A percentile compares a stretch with the other conserved stretches of the same genome.
Conservation (phyloP, 192 early-diverging fungal genomes). For the Coemansia sp. region DNA sequence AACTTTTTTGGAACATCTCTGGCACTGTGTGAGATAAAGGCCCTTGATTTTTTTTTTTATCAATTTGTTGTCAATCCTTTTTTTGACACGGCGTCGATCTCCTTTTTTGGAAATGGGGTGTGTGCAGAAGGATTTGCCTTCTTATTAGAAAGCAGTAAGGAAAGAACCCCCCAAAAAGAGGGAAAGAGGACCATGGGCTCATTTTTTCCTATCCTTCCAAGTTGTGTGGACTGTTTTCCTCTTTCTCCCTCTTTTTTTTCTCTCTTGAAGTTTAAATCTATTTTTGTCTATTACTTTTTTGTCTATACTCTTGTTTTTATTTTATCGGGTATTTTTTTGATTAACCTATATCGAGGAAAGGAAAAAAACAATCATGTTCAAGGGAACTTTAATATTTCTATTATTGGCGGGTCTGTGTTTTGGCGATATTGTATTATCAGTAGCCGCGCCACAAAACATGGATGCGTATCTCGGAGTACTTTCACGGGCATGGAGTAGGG, state of each 20-base stretch:
- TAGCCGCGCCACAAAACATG: slow-evolving; percentile 32
- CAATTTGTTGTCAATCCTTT: no score
- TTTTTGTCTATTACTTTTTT: slow-evolving; percentile 2
- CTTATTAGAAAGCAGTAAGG: slow-evolving; percentile 9
- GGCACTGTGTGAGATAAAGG: no score
- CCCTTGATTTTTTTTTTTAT: background rate
- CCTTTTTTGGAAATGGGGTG: background rate
- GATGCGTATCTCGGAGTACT: slow-evolving; percentile 33
- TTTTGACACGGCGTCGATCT: background rate
- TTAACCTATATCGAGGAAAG: no score
- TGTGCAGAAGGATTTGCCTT: background rate
- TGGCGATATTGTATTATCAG: slow-evolving; percentile 46
- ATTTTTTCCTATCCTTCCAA: background rate
- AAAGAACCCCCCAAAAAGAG: background rate
- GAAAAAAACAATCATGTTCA: background rate
- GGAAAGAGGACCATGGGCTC: background rate
- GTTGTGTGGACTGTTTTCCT: background rate
- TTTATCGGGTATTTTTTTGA: background rate
- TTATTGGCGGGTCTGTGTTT: slow-evolving; percentile 6
- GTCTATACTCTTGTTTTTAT: background rate
- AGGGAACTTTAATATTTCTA: background rate
- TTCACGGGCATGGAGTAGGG: slow-evolving; percentile 38
- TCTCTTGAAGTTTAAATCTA: no score
- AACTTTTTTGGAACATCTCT: background rate
- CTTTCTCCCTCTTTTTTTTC: background rate